These are phyloP conservation scores for Chlorella sp. DNA, from an alignment of 139 green algal species.

Conservation along the genomic window DNA sequence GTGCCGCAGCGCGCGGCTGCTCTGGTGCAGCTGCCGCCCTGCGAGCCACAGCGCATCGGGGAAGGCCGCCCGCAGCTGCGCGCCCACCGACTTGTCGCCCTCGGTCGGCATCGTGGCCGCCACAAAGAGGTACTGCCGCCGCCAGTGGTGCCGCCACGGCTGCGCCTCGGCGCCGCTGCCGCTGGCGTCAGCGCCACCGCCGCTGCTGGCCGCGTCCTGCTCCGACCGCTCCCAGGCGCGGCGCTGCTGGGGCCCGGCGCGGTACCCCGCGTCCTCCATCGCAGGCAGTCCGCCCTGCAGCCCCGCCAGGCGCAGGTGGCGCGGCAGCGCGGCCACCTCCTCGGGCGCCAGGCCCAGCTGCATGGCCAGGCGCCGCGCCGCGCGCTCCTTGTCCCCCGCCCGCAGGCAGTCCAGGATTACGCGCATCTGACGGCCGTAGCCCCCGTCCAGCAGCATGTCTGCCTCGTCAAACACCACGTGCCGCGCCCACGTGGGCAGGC, in stretches of 20 bases:
- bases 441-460: constrained; percentile 86
- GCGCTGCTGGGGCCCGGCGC: neutral
- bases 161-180: neutral
- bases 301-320: constrained; percentile 52
- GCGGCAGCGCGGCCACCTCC: constrained; percentile 50
- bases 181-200: neutral
- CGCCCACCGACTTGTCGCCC: constrained; percentile 62
- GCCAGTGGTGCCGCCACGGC: constrained; percentile 26
- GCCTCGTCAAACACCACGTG: constrained; percentile 94
- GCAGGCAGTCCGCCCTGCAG: constrained; percentile 36
- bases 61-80: constrained; percentile 58
- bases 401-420: constrained; percentile 69
- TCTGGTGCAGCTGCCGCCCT: constrained; percentile 69
- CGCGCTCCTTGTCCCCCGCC: constrained; percentile 53
- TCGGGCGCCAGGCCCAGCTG: constrained; percentile 24
- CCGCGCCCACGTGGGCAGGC: constrained; percentile 43
- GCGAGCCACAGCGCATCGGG: constrained; percentile 74
- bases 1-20: constrained; percentile 50
- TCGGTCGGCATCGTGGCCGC: constrained; percentile 88
- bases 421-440: constrained; percentile 64
- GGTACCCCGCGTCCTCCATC: constrained; percentile 57
- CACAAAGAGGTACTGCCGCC: constrained; percentile 92
- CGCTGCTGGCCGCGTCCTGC: neutral
- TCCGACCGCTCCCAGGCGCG: neutral
- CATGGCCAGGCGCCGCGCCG: constrained; percentile 27